Conservation (phyloP, 768 basidiomycete species). For the Suillus paluster region DNA sequence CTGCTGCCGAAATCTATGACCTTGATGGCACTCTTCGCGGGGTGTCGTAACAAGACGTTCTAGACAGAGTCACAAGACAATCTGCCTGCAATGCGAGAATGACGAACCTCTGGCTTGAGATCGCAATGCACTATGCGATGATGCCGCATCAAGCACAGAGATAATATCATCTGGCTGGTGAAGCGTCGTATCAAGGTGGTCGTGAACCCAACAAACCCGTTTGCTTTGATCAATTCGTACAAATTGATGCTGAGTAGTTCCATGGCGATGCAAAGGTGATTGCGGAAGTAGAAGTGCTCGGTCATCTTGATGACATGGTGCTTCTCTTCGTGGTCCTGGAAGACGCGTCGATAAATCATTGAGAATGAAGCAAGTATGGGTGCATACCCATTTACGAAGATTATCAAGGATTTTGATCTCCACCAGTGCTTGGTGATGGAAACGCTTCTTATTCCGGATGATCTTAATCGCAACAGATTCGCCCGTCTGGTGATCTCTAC, state of each 20-base stretch:
- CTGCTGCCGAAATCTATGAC: slow-evolving; percentile 99
- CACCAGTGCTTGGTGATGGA: slow-evolving; percentile 98
- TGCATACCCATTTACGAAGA: slow-evolving; percentile 91
- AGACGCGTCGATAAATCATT: background rate
- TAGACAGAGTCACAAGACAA: slow-evolving; percentile 34
- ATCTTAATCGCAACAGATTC: slow-evolving; percentile 99
- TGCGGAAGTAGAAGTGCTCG: slow-evolving; percentile 97
- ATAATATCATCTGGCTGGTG: slow-evolving; percentile 93
- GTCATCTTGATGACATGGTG: slow-evolving; percentile 98
- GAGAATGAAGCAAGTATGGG: background rate
- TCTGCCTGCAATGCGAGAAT: background rate
- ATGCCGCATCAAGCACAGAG: slow-evolving; percentile 91
- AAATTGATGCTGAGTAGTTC: slow-evolving; percentile 98
- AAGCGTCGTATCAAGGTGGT: slow-evolving; percentile 94
- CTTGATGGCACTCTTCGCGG: slow-evolving; percentile 94
- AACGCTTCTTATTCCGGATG: slow-evolving; percentile 98
- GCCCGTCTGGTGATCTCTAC: slow-evolving; percentile 94
- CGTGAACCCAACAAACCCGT: slow-evolving; percentile 98
- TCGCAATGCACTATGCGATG: slow-evolving; percentile 99
- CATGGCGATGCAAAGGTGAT: slow-evolving; percentile 97
- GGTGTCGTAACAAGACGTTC: slow-evolving; percentile 95
- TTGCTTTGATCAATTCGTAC: slow-evolving; percentile 99
- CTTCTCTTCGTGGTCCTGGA: slow-evolving; percentile 92
- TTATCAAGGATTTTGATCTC: slow-evolving; percentile 99
- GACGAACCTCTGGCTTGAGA: slow-evolving; percentile 91